These are phyloP conservation scores for Citrullus colocynthis DNA, from an alignment of 306 rosid genomes.

Conservation along the genomic window DNA sequence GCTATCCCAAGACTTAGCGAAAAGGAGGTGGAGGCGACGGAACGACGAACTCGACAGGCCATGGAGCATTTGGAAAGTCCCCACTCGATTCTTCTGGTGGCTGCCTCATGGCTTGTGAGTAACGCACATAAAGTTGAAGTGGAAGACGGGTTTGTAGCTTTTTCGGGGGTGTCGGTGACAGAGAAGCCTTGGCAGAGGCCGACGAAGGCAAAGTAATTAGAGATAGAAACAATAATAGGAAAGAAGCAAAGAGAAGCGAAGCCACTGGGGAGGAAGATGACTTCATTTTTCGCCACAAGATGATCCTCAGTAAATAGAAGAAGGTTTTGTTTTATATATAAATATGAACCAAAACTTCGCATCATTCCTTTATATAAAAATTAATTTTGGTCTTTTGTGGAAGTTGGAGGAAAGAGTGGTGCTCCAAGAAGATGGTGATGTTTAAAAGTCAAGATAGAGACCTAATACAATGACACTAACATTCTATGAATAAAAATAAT, in stretches of 20 bases:
- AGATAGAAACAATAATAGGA: background rate
- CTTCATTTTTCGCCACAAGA: background rate
- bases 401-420: background rate
- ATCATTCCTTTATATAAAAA: background rate
- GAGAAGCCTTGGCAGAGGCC: background rate
- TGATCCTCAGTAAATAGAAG: background rate
- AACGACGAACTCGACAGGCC: too few species aligned
- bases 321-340: background rate
- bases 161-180: background rate
- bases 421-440: background rate
- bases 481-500: too few species aligned
- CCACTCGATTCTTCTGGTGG: too few species aligned
- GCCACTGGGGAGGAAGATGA: background rate
- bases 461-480: too few species aligned
- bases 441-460: background rate
- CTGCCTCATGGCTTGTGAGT: too few species aligned
- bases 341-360: background rate
- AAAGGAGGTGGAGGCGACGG: too few species aligned
- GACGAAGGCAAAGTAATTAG: background rate
- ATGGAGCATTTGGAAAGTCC: too few species aligned
- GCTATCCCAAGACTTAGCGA: too few species aligned
- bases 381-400: too few species aligned
- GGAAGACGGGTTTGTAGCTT: too few species aligned
- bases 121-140: too few species aligned
- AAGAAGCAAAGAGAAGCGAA: background rate